Evolutionary conservation across 768 basidiomycete species (phyloP), one percentile per base, ranked within the genome.

Genomic region (Naganishia vaughanmartiniae): DNA sequence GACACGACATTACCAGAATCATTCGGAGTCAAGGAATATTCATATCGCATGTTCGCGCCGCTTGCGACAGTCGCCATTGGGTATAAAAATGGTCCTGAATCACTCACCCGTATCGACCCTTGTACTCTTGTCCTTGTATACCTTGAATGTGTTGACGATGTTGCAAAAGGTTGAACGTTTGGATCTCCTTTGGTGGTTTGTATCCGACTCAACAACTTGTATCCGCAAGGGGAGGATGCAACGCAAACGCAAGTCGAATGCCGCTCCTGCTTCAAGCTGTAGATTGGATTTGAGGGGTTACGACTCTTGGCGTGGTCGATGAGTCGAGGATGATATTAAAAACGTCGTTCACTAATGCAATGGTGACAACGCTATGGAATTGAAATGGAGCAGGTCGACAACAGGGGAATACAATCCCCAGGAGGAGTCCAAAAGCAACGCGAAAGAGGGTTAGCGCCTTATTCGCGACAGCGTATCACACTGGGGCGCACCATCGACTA

Each of bases 151-250:
- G 12, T n/a, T 51, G 48, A 24, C 48, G 46, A 46, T 46, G 46
- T 46, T 21, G 46, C 21, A 26, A 51, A 51, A 51, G 48, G 48
- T 51, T n/a, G 48, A 26, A 51, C 48, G 48, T 21, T 42, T n/a
- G 48, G 24, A 51, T 4, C 48, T 24, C 48, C 48, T 51, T 51
- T 51, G 48, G n/a, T 51, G n/a, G 48, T 51, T 51, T 51, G 48
- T 15, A 51, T 51, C 48, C 48, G 48, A 51, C 48, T 15, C 48
- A n/a, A n/a, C 17, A 51, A 51, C 48, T 51, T 51, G 48, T 51
- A 51, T 51, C 48, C 48, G 48, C 48, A 51, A 36, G 42, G 15
- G 5, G 48, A 51, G 48, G 48, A 51, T 51, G 48, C 48, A 51
- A 51, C 48, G 48, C 48, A 51, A 26, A n/a, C n/a, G n/a, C 48